Percentiles rank a stretch among this genome's conserved stretches.
phyloP scores from a whole-genome alignment of 495 filamentous ascomycete genomes.

The Xylaria cubensis region DNA sequence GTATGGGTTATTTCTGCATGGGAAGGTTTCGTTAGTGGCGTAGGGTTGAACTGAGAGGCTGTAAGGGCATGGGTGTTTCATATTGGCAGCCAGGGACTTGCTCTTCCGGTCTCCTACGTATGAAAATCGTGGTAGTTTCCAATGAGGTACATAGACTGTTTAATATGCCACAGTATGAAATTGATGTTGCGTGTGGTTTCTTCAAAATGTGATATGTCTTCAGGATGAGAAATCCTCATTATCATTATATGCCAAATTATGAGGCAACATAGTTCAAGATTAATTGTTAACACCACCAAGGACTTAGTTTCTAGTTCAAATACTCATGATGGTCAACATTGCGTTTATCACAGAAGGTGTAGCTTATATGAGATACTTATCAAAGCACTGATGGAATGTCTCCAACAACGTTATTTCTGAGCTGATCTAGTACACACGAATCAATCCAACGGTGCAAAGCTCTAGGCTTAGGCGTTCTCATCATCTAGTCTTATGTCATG shows the following conservation, averaged over 20 bases:
- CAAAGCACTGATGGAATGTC: neutral
- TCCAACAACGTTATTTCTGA: neutral
- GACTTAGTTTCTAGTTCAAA: neutral
- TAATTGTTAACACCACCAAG: neutral
- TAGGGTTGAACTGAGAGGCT: constrained; percentile 36
- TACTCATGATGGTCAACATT: neutral
- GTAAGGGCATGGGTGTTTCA: constrained; percentile 25
- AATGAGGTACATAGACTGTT: constrained; percentile 42
- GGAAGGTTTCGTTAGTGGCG: constrained; percentile 40
- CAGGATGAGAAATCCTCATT: neutral
- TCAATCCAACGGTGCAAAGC: neutral
- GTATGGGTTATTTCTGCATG: constrained; percentile 36
- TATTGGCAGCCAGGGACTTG: constrained; percentile 19
- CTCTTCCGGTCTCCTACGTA: constrained; percentile 2
- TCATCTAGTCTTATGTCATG: neutral
- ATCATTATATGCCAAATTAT: neutral
- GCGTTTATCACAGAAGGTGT: neutral
- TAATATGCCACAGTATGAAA: constrained; percentile 39
- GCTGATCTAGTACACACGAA: neutral
- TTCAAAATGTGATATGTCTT: neutral
- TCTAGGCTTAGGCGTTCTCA: neutral
- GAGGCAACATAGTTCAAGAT: neutral
- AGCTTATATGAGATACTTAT: neutral
- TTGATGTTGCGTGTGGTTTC: constrained; percentile 14
- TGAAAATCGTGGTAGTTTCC: constrained; percentile 14